Percentiles rank a stretch among this genome's conserved stretches.
These are phyloP conservation scores for Termitomyces sp. DNA, from an alignment of 768 basidiomycete species.

Conservation along the genomic window DNA sequence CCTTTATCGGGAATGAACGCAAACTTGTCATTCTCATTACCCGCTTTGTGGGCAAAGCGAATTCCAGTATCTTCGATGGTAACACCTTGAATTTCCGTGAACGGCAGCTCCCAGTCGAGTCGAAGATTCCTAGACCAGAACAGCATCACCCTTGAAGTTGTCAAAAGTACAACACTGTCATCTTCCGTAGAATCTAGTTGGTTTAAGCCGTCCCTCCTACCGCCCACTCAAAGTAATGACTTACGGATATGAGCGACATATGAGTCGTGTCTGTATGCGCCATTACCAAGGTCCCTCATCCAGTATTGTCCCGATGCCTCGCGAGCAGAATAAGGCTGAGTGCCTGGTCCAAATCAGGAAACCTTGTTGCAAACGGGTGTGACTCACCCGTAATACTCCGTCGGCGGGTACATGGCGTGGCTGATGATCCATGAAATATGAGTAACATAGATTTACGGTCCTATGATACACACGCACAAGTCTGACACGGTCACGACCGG, in stretches of 20 bases:
- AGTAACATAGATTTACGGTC: neutral
- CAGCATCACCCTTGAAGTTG: constrained; percentile 69
- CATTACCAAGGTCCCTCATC: constrained; percentile 93
- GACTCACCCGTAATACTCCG: constrained; percentile 76
- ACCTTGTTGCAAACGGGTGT: neutral
- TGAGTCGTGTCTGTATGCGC: constrained; percentile 73
- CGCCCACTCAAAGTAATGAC: neutral
- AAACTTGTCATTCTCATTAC: constrained; percentile 71
- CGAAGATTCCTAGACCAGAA: constrained; percentile 83
- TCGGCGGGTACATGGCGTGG: constrained; percentile 86
- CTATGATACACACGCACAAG: constrained; percentile 33
- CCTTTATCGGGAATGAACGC: constrained; percentile 70
- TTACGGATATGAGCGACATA: constrained; percentile 92
- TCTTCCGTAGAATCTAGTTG: constrained; percentile 63
- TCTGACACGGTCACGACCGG: constrained; percentile 81
- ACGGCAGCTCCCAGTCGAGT: constrained; percentile 88
- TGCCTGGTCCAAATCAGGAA: neutral
- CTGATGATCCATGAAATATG: constrained; percentile 25
- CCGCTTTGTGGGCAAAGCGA: constrained; percentile 75
- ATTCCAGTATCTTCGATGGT: constrained; percentile 90
- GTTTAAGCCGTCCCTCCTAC: neutral
- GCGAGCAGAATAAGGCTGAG: constrained; percentile 79
- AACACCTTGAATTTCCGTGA: constrained; percentile 81
- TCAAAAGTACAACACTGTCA: constrained; percentile 78
- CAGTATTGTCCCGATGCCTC: constrained; percentile 95